Percentiles rank a stretch among this genome's conserved stretches.
phyloP scores from a whole-genome alignment of 495 filamentous ascomycete species.

The Podospora sp. region DNA sequence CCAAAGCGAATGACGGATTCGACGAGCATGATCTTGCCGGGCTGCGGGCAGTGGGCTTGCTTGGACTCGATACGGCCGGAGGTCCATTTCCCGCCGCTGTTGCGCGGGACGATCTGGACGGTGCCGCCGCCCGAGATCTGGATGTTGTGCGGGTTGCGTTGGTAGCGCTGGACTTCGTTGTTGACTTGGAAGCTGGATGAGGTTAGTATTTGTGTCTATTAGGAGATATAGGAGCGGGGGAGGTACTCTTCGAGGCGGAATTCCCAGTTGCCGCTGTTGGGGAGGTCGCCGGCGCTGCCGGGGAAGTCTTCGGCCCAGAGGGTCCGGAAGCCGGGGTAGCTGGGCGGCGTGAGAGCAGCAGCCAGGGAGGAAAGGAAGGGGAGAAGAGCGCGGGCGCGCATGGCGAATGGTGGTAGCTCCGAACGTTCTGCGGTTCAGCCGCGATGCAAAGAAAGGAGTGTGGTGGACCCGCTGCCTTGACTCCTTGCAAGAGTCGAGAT shows the following conservation, averaged over 20 bases:
- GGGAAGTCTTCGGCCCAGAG: constrained; percentile 36
- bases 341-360: constrained; percentile 25
- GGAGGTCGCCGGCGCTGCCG: constrained; percentile 27
- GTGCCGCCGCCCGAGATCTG: constrained; percentile 51
- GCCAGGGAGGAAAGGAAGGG: constrained; percentile 30
- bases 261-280: constrained; percentile 40
- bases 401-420: constrained; percentile 6
- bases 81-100: constrained; percentile 48
- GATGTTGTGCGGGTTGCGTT: constrained; percentile 44
- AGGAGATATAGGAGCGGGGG: too few species aligned
- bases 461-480: too few species aligned
- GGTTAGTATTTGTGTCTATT: not conserved
- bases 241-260: constrained; percentile 35
- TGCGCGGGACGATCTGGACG: constrained; percentile 49
- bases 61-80: constrained; percentile 54
- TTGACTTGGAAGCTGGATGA: constrained; percentile 42
- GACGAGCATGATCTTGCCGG: constrained; percentile 45
- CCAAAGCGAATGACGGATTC: constrained; percentile 49
- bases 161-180: constrained; percentile 50
- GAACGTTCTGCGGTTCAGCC: not conserved
- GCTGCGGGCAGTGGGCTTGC: constrained; percentile 42
- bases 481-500: not conserved
- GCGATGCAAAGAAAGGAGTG: not conserved
- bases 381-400: constrained; percentile 26
- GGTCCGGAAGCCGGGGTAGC: constrained; percentile 30